Evolutionary conservation across 768 basidiomycete genomes (phyloP).

Genomic region (Rhizopogon vinicolor): DNA sequence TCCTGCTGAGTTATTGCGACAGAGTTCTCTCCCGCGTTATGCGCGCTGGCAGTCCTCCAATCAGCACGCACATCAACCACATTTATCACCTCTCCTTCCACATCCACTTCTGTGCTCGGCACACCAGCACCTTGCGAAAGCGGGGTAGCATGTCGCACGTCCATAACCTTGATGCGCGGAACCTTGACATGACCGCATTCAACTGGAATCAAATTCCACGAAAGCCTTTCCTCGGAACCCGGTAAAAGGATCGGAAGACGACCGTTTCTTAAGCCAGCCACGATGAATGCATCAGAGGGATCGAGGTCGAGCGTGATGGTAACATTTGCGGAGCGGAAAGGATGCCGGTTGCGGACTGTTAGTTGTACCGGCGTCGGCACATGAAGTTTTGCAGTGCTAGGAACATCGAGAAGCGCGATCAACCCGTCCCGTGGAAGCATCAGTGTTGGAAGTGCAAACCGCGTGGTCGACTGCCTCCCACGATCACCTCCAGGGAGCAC

Average conservation of each 20-base stretch:
- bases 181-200: conserved; percentile 66
- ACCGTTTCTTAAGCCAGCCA: conserved; percentile 68
- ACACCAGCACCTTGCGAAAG: conserved; percentile 19
- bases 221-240: conserved; percentile 58
- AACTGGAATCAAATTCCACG: conserved; percentile 68
- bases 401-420: conserved; percentile 60
- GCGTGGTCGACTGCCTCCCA: conserved; percentile 44
- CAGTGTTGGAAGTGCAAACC: conserved; percentile 57
- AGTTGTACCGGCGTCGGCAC: conserved; percentile 49
- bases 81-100: conserved; percentile 43
- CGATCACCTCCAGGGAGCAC: conserved; percentile 38
- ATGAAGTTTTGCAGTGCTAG: conserved; percentile 63
- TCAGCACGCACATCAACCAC: conserved; percentile 52
- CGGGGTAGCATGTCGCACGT: conserved; percentile 39
- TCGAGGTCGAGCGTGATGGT: conserved; percentile 71
- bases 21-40: conserved; percentile 5
- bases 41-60: conserved; percentile 14
- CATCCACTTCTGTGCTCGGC: conserved; percentile 26
- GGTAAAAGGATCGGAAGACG: conserved; percentile 72
- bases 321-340: conserved; percentile 62
- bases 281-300: conserved; percentile 67
- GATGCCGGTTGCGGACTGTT: conserved; percentile 62
- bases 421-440: conserved; percentile 57
- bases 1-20: conserved; percentile 2
- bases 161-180: conserved; percentile 57